Conservation (phyloP, 768 basidiomycete genomes). For the Suillus sp. region DNA sequence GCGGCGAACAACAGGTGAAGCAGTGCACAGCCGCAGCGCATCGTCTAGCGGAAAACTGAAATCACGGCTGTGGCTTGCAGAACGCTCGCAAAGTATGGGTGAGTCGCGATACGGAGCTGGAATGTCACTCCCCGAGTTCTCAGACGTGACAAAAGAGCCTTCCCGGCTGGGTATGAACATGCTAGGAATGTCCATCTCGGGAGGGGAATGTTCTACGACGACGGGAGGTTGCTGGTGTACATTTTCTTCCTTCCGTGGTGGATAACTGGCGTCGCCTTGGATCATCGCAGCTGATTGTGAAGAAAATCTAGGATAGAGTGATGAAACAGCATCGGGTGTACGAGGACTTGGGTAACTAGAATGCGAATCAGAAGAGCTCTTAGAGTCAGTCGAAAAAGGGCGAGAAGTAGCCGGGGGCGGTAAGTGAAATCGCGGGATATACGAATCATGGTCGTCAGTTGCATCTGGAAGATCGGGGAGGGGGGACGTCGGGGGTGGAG, state of each 20-base stretch:
- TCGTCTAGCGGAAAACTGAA: conserved; percentile 24
- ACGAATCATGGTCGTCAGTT: not conserved
- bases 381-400: not conserved
- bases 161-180: not conserved
- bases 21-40: conserved; percentile 21
- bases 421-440: not conserved
- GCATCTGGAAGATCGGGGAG: not conserved
- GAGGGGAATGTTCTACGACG: not conserved
- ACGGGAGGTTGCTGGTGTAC: not conserved
- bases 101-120: conserved; percentile 23
- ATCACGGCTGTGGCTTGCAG: no score
- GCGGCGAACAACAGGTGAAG: conserved; percentile 20
- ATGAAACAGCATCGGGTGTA: not conserved
- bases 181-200: not conserved
- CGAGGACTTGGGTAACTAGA: not conserved
- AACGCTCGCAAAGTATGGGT: not conserved
- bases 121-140: not conserved
- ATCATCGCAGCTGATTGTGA: not conserved
- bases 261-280: not conserved
- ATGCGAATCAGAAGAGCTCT: conserved; percentile 2
- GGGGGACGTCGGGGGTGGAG: not conserved
- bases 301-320: no score
- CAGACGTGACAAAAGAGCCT: not conserved
- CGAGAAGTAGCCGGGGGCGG: not conserved
- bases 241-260: not conserved